These are phyloP conservation scores for Triticum aestivum DNA, from an alignment of 176 grass and related monocot species.

Conservation along the genomic window DNA sequence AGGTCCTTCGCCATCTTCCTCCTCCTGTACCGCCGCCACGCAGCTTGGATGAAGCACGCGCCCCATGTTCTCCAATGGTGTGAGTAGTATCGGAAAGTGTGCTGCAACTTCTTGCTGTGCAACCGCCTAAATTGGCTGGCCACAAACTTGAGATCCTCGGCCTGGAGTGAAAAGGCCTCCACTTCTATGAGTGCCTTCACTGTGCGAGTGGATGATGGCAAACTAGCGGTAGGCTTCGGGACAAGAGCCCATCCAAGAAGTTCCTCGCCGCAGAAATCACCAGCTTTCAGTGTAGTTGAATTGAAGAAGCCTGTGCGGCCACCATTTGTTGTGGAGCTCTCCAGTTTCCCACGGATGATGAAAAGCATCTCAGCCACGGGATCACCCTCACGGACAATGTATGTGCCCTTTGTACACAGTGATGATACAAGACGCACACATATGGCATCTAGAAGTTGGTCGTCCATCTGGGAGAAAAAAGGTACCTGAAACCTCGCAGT, in stretches of 20 bases:
- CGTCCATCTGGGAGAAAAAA: slow-evolving; percentile 93
- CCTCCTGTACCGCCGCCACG: slow-evolving; percentile 80
- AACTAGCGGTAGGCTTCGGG: slow-evolving; percentile 62
- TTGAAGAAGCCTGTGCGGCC: slow-evolving; percentile 94
- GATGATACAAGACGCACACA: slow-evolving; percentile 92
- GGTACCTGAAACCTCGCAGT: slow-evolving; percentile 58
- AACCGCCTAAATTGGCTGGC: slow-evolving; percentile 91
- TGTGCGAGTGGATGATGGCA: slow-evolving; percentile 81
- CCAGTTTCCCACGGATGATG: slow-evolving; percentile 90
- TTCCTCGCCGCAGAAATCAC: slow-evolving; percentile 90
- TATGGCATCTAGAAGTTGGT: slow-evolving; percentile 89
- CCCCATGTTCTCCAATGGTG: slow-evolving; percentile 93
- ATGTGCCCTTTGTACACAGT: slow-evolving; percentile 80
- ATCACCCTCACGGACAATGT: slow-evolving; percentile 92
- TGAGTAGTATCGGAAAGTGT: slow-evolving; percentile 81
- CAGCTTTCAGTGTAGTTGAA: slow-evolving; percentile 64
- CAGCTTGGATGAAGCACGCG: slow-evolving; percentile 88
- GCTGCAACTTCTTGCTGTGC: slow-evolving; percentile 89
- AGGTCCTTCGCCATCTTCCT: slow-evolving; percentile 71
- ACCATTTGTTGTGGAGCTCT: slow-evolving; percentile 93
- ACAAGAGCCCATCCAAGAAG: slow-evolving; percentile 93
- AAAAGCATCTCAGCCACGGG: slow-evolving; percentile 98
- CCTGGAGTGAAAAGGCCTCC: slow-evolving; percentile 77
- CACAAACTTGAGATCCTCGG: slow-evolving; percentile 95
- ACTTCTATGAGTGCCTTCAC: slow-evolving; percentile 82